Conservation (phyloP, 2,329 filamentous ascomycete genomes). For the Orbilia blumenaviensis region DNA sequence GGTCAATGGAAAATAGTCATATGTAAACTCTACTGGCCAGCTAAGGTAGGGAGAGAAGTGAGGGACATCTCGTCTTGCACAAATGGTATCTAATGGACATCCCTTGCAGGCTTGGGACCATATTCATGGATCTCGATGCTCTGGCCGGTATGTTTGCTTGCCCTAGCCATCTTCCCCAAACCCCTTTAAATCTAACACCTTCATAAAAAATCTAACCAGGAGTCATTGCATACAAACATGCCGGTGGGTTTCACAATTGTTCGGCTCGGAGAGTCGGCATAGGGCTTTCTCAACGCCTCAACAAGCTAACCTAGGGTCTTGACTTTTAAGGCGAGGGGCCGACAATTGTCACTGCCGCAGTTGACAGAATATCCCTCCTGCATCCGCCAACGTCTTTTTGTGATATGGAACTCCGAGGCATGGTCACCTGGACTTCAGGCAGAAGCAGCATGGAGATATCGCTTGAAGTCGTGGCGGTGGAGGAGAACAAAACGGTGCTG, state of each 20-base stretch:
- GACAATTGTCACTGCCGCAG: constrained; percentile 65
- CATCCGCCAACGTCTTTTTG: constrained; percentile 79
- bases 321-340: constrained; percentile 61
- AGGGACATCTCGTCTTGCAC: background rate
- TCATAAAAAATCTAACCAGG: constrained; percentile 59
- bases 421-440: constrained; percentile 71
- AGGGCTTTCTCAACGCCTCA: background rate
- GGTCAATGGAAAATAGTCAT: constrained; percentile 61
- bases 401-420: constrained; percentile 75
- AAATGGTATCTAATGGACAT: constrained; percentile 37
- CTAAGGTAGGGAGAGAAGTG: constrained; percentile 67
- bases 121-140: constrained; percentile 83
- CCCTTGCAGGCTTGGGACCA: constrained; percentile 69
- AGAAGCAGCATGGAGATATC: constrained; percentile 71
- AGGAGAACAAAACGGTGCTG: constrained; percentile 71
- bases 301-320: background rate
- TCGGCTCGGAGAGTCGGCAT: background rate
- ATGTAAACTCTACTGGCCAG: constrained; percentile 78
- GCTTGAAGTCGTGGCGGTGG: constrained; percentile 68
- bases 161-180: background rate
- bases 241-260: constrained; percentile 64
- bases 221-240: constrained; percentile 78
- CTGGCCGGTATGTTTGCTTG: constrained; percentile 65
- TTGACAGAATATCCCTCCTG: constrained; percentile 69
- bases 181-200: background rate